Percentiles rank a stretch among this genome's conserved stretches.
Evolutionary conservation across 2,329 filamentous ascomycete genomes (phyloP).

Genomic region (Fusarium hostae): DNA sequence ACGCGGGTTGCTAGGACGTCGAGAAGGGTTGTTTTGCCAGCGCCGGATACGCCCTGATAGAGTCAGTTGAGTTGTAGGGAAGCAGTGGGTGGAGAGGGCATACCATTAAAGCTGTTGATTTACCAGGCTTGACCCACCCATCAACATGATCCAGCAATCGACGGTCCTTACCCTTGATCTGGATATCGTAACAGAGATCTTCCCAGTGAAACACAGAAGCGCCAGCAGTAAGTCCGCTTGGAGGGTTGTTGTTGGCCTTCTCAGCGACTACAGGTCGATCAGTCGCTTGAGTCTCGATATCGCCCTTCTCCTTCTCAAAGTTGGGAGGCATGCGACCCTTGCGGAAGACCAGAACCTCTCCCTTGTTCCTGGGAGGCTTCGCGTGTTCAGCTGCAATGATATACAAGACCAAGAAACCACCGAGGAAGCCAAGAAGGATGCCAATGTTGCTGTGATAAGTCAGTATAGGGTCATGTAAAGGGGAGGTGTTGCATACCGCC

Average conservation of each 20-base stretch:
- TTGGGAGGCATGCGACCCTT: conserved; percentile 65
- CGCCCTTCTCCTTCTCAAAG: conserved; percentile 60
- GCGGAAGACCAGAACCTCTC: conserved; percentile 75
- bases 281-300: conserved; percentile 46
- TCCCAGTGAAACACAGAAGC: conserved; percentile 73
- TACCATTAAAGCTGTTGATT: conserved; percentile 66
- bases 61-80: not conserved
- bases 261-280: conserved; percentile 25
- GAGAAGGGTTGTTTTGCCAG: conserved; percentile 80
- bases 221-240: conserved; percentile 8
- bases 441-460: conserved; percentile 67
- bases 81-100: accelerated
- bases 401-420: conserved; percentile 72
- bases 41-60: conserved; percentile 70
- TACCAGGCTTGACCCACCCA: conserved; percentile 82
- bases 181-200: conserved; percentile 70
- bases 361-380: conserved; percentile 69
- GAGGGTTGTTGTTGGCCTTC: conserved; percentile 18
- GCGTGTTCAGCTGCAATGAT: conserved; percentile 72
- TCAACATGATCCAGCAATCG: conserved; percentile 77
- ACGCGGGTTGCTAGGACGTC: conserved; percentile 78
- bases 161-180: conserved; percentile 73
- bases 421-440: conserved; percentile 71
- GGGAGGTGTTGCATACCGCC: conserved; percentile 49
- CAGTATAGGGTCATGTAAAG: accelerated